Evolutionary conservation across 331 rosid genomes (phyloP).

Genomic region (Malus hybrid): DNA sequence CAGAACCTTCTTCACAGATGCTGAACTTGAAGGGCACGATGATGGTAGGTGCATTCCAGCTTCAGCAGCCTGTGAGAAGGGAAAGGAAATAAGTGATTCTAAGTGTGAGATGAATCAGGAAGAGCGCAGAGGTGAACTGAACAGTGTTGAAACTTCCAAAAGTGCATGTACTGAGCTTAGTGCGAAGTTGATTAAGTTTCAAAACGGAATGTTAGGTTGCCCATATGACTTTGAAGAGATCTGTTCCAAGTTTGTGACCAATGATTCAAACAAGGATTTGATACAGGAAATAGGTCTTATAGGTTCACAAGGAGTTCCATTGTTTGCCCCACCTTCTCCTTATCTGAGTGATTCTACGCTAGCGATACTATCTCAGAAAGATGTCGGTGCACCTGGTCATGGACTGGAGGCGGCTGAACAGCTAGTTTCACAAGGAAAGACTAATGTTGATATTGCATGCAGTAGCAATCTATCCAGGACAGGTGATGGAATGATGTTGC

Average conservation of each 20-base stretch:
- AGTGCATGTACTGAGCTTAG: conserved; percentile 36
- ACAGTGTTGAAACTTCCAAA: conserved; percentile 25
- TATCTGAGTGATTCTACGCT: conserved; percentile 40
- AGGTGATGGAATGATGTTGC: conserved; percentile 14
- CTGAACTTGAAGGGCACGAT: conserved; percentile 67
- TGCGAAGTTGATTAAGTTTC: conserved; percentile 63
- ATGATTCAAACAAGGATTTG: conserved; percentile 69
- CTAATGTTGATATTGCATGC: conserved; percentile 26
- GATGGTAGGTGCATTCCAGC: conserved; percentile 62
- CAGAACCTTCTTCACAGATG: conserved; percentile 49
- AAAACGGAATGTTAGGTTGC: conserved; percentile 50
- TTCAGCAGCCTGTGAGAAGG: conserved; percentile 35
- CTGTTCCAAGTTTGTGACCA: conserved; percentile 65
- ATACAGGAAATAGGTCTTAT: conserved; percentile 77
- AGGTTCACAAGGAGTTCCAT: conserved; percentile 64
- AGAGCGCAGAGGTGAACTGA: conserved; percentile 38
- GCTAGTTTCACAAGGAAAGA: conserved; percentile 29
- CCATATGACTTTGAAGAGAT: conserved; percentile 69
- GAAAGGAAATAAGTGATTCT: conserved; percentile 45
- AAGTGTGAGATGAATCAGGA: conserved; percentile 40
- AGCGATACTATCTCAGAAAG: conserved; percentile 31
- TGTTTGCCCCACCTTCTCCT: conserved; percentile 50
- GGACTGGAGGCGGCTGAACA: conserved; percentile 31
- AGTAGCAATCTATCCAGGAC: conserved; percentile 21
- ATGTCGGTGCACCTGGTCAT: conserved; percentile 21